Base-by-base conservation (phyloP, 306 rosid species). In the Trichosanthes cucumerina region DNA sequence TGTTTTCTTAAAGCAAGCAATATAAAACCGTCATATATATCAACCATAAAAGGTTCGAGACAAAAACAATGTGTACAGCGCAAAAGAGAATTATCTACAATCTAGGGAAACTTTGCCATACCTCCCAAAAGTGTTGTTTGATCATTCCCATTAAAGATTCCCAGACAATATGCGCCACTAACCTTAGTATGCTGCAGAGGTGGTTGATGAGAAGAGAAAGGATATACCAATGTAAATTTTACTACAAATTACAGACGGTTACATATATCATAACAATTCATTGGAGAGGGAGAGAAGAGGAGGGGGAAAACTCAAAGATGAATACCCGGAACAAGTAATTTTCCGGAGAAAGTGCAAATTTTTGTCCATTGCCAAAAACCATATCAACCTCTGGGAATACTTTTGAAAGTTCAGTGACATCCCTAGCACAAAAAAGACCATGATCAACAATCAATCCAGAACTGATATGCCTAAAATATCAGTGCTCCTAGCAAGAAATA, bases 41-140 rank as follows among this genome's bases (percentile, higher is more conserved):
- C 59, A 72, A 56, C 68, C 43, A 54, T 11, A 53, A 34, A 23
- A 76, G 7, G 14, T 12, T 19, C 33, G 4, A 38, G 79, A 36
- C 23, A 36, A 34, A 76, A 12, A 76, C 14, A 52, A 76, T 54
- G 52, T 36, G 19, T 14, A 64, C 34, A 63, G 16, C 9, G 11
- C 46, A 62, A 44, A 50, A 73, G 54, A 53, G 26, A 71, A 18
- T n/a, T 65, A 36, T 65, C 15, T 15, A n/a, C 24, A 38, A 63
- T 64, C 66, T 38, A 66, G 56, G 9, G 57, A 78, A 38, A 18
- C 54, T 46, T 24, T 9, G 39, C 15, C 78, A 58, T 71, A 86
- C 89, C 90, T 84, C 90, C 90, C 82, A 87, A 82, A 80, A 87
- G 90, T 69, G 88, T 87, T 9, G 90, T 87, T 41, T 80, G 72